Percentiles rank a stretch among this genome's conserved stretches.
phyloP scores from a whole-genome alignment of 345 rosid species.

The Barbarea vulgaris region DNA sequence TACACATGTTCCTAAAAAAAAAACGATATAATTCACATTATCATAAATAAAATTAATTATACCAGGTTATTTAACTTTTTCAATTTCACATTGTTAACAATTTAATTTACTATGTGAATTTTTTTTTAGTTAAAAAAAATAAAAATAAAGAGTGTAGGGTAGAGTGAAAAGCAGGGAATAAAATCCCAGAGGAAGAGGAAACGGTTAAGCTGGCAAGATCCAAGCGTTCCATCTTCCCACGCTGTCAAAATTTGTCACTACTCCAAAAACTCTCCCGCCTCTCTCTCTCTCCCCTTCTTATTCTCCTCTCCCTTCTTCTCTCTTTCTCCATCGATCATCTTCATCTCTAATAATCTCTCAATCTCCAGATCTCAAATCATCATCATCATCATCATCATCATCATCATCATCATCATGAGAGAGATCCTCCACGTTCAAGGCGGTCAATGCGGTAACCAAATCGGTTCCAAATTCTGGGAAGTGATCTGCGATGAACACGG shows the following conservation, averaged over 20 bases:
- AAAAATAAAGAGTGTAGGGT: too few species aligned
- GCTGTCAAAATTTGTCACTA: conserved; percentile 29
- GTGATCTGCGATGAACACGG: conserved; percentile 98
- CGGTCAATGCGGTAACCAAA: conserved; percentile 99
- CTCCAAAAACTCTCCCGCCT: conserved; percentile 40
- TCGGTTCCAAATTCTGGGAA: conserved; percentile 98
- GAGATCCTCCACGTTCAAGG: conserved; percentile 96
- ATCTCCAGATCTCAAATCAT: neutral
- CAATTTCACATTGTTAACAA: too few species aligned
- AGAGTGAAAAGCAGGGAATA: conserved; percentile 4
- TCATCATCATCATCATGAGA: conserved; percentile 53
- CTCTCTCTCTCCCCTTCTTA: conserved; percentile 8
- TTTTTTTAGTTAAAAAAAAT: too few species aligned
- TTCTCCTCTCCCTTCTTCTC: neutral
- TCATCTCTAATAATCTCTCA: neutral
- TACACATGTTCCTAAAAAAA: too few species aligned
- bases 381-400: conserved; percentile 38
- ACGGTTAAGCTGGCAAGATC: conserved; percentile 40
- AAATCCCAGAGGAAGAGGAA: neutral
- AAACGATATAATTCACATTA: too few species aligned
- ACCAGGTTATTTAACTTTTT: too few species aligned
- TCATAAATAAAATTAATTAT: too few species aligned
- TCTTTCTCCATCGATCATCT: neutral
- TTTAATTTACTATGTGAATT: too few species aligned
- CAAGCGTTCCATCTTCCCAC: conserved; percentile 21